A percentile compares a stretch with the other conserved stretches of the same genome.
Evolutionary conservation across 805 yeast genomes (phyloP).

Genomic region (Myxozyma lipomycoides): DNA sequence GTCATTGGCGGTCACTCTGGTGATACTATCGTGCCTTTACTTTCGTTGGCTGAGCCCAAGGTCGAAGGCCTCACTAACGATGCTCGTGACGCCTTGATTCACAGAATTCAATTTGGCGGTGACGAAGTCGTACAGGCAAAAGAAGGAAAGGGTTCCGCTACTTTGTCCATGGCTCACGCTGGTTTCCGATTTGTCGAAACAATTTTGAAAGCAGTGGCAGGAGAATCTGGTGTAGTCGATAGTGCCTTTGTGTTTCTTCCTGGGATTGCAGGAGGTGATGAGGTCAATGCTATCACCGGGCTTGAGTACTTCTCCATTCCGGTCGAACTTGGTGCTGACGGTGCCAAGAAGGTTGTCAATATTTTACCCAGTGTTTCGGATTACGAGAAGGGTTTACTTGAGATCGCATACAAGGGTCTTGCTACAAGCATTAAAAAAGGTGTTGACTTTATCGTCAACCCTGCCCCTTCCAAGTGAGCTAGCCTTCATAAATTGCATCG

Average conservation of each 20-base stretch:
- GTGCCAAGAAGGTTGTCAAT: constrained; percentile 58
- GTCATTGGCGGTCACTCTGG: constrained; percentile 96
- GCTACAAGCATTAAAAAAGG: constrained; percentile 91
- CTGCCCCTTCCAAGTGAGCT: constrained; percentile 30
- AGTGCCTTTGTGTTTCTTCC: constrained; percentile 36
- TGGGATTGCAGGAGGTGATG: constrained; percentile 45
- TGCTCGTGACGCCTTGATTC: constrained; percentile 54
- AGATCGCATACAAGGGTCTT: constrained; percentile 80
- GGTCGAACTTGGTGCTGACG: constrained; percentile 82
- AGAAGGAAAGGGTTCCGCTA: constrained; percentile 92
- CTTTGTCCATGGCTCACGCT: constrained; percentile 93
- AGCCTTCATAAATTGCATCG: neutral
- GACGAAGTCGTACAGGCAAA: constrained; percentile 96
- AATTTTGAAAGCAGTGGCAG: constrained; percentile 36
- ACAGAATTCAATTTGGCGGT: constrained; percentile 95
- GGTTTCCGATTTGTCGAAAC: constrained; percentile 77
- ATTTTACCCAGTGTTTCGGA: constrained; percentile 63
- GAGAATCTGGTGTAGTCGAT: constrained; percentile 21
- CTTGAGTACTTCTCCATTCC: constrained; percentile 93
- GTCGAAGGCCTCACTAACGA: constrained; percentile 39
- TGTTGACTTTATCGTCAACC: constrained; percentile 63
- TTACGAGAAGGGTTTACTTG: constrained; percentile 81
- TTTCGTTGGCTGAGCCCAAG: constrained; percentile 44
- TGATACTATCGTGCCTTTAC: constrained; percentile 85
- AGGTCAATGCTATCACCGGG: constrained; percentile 79